These are phyloP conservation scores for Silene noctiflora DNA, from an alignment of 179 eudicot species.

Conservation along the genomic window DNA sequence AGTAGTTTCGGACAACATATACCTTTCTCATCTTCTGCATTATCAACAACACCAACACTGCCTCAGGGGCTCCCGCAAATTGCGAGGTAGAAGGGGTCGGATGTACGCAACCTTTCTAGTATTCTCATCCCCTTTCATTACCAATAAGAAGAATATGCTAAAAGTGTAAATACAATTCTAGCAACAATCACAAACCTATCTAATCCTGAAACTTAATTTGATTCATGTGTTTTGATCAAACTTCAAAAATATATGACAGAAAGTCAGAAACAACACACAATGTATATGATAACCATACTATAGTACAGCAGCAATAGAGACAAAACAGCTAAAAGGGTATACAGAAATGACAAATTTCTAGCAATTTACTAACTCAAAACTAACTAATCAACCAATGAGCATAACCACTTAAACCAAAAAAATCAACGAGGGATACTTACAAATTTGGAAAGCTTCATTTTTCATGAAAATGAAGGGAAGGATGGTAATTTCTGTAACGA, in stretches of 20 bases:
- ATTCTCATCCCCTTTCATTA: no score
- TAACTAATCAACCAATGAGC: constrained; percentile 4
- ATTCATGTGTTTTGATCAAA: background rate
- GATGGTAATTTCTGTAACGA: no score
- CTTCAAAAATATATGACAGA: background rate
- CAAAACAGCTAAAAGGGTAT: constrained; percentile 11
- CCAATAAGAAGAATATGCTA: no score
- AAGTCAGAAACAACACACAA: background rate
- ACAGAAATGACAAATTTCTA: background rate
- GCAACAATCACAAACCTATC: no score
- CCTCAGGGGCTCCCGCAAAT: no score
- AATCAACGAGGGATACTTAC: constrained; percentile 20
- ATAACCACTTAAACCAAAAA: background rate
- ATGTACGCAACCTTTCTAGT: no score
- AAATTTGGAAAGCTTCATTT: constrained; percentile 34
- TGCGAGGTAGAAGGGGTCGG: no score
- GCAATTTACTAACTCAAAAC: background rate
- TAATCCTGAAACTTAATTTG: background rate
- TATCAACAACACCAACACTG: background rate
- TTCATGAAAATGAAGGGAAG: background rate
- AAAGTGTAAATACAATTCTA: no score
- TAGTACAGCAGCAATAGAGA: background rate
- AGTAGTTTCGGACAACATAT: background rate
- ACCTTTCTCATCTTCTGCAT: background rate
- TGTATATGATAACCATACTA: background rate